Percentiles rank a stretch among this genome's conserved stretches.
phyloP scores from a whole-genome alignment of 495 filamentous ascomycete species.

The Evansstolkia leycettana region DNA sequence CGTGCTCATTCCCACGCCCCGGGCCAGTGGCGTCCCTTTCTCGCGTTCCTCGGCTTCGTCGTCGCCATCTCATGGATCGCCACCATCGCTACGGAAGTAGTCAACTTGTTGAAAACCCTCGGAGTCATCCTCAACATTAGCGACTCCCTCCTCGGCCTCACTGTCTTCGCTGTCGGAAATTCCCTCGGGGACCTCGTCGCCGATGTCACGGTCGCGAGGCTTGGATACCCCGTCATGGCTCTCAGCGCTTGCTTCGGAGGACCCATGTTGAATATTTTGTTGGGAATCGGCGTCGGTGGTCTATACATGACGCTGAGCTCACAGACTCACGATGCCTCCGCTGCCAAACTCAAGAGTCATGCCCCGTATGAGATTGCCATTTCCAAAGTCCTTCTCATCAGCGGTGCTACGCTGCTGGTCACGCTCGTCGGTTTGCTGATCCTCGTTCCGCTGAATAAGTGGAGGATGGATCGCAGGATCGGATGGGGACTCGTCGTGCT shows the following conservation, averaged over 20 bases:
- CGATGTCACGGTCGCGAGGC: conserved; percentile 81
- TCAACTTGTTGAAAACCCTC: conserved; percentile 85
- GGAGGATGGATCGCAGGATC: conserved; percentile 78
- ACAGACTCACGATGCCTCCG: conserved; percentile 39
- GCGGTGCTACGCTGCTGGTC: conserved; percentile 64
- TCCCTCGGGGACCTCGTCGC: conserved; percentile 90
- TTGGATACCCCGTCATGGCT: conserved; percentile 97
- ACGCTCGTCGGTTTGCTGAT: conserved; percentile 71
- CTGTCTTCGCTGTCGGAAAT: conserved; percentile 94
- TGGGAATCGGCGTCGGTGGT: conserved; percentile 84
- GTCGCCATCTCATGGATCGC: conserved; percentile 93
- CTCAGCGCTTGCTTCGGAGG: conserved; percentile 89
- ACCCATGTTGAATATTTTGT: conserved; percentile 92
- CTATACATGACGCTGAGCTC: conserved; percentile 63
- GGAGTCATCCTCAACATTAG: conserved; percentile 89
- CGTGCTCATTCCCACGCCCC: conserved; percentile 30
- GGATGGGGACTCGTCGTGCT: conserved; percentile 73
- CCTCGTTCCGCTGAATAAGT: conserved; percentile 72
- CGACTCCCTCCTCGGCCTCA: conserved; percentile 91
- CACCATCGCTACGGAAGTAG: conserved; percentile 91
- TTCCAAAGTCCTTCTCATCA: conserved; percentile 70
- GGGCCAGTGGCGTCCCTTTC: conserved; percentile 51
- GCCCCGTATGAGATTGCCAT: conserved; percentile 64
- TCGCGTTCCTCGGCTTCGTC: conserved; percentile 84
- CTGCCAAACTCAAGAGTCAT: conserved; percentile 15